A percentile compares a stretch with the other conserved stretches of the same genome.
These are phyloP conservation scores for Macadamia tetraphylla DNA, from an alignment of 164 flowering plant genomes.

Conservation along the genomic window DNA sequence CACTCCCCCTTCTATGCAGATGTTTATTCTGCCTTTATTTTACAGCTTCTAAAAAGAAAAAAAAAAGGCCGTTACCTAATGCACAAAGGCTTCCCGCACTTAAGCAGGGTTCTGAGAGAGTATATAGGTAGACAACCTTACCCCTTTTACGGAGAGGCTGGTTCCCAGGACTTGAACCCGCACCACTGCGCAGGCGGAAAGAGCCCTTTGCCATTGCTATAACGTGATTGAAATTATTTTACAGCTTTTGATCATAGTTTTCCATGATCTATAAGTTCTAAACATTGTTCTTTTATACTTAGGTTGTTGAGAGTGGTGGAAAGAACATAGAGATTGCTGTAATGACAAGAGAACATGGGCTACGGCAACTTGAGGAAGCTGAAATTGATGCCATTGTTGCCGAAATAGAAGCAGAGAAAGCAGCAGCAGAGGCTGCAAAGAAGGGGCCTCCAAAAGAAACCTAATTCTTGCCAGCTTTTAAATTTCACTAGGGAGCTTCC, in stretches of 20 bases:
- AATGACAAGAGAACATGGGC: slow-evolving; percentile 77
- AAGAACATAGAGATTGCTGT: slow-evolving; percentile 97
- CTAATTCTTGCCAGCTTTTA: slow-evolving; percentile 12
- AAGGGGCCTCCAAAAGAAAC: slow-evolving; percentile 76
- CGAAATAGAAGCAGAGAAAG: slow-evolving; percentile 95
- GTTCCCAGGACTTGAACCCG: too few species aligned
- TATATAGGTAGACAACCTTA: too few species aligned
- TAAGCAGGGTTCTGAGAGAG: too few species aligned
- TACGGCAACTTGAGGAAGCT: slow-evolving; percentile 83
- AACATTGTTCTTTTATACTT: not conserved
- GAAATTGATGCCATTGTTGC: slow-evolving; percentile 93
- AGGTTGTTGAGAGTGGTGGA: slow-evolving; percentile 99
- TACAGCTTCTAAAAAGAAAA: too few species aligned
- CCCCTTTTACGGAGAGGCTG: too few species aligned
- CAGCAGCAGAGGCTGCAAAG: slow-evolving; percentile 95
- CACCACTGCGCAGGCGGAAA: too few species aligned
- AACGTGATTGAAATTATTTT: not conserved
- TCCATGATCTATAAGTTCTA: not conserved
- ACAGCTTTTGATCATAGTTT: not conserved
- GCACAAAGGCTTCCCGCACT: too few species aligned
- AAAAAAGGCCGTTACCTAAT: too few species aligned
- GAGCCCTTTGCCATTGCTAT: too few species aligned
- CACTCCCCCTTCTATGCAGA: not conserved
- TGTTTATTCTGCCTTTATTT: not conserved
- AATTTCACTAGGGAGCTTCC: not conserved